A percentile compares a stretch with the other conserved stretches of the same genome.
phyloP scores from a whole-genome alignment of 2,329 filamentous ascomycete genomes.

The Immersiporthe knoxdaviesiana region DNA sequence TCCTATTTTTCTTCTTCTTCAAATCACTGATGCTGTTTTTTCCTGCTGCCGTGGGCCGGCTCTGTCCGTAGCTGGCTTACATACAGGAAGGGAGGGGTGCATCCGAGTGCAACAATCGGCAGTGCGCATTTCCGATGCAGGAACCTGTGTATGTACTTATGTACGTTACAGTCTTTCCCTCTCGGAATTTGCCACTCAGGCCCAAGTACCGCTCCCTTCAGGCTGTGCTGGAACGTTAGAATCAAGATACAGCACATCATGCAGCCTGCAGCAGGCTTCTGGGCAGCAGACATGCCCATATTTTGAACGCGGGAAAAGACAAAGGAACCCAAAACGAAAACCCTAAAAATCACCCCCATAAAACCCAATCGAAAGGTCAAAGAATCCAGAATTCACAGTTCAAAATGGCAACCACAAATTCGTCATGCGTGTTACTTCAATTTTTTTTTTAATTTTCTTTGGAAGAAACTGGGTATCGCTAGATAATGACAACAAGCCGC shows the following conservation, averaged over 20 bases:
- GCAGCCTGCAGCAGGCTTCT: neutral
- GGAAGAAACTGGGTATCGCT: slow-evolving; percentile 4
- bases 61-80: too few relatives aligned
- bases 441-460: too few relatives aligned
- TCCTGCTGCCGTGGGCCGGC: too few relatives aligned
- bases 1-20: too few relatives aligned
- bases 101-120: neutral
- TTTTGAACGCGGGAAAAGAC: too few relatives aligned
- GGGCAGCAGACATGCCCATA: neutral
- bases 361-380: too few relatives aligned
- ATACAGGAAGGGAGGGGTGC: too few relatives aligned
- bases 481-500: neutral
- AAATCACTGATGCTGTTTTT: neutral
- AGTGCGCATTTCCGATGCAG: neutral
- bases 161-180: neutral
- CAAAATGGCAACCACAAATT: neutral
- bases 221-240: neutral
- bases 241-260: neutral
- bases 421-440: slow-evolving; percentile 1
- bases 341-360: too few relatives aligned
- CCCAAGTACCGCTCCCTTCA: neutral
- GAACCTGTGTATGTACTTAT: neutral
- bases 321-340: neutral
- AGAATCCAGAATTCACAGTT: neutral
- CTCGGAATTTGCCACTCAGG: neutral